Evolutionary conservation across 1,284 basidiomycete genomes (phyloP), one percentile per base, ranked within the genome.

Genomic region (Laetiporus sulphureus): DNA sequence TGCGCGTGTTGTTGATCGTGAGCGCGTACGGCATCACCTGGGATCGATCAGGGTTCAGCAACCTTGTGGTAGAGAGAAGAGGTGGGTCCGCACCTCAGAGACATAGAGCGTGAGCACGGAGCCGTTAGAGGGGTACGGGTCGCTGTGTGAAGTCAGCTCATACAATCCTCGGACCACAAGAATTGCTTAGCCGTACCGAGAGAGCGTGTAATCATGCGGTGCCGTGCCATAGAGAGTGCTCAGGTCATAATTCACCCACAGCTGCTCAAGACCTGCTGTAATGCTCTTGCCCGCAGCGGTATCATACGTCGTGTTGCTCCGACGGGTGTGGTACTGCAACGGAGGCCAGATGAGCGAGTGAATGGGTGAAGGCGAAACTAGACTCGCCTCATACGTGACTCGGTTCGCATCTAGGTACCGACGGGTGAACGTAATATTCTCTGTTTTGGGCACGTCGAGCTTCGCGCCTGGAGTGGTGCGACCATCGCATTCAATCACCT

Each of bases 401-500:
- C 75, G 75, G 53, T 88, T 88, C 19, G 82, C 70, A 54, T 88
- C 86, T 6, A 89, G 64, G 57, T 89, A 88, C 20, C 85, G 71
- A 29, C 85, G 68, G 30, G 71, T 74, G 58, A 87, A 82, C 0
- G 71, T 72, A 35, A 86, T 60, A 54, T 75, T 72, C 47, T 68
- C 62, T 16, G 50, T 67, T 42, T 65, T 68, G 33, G 62, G 63
- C 22, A 56, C 61, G 40, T 73, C 69, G 3, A 83, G 64, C 23
- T 80, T 68, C 4, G 70, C 72, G 38, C 72, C 79, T 80, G 45
- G 19, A 22, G 7, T n/a, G n/a, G n/a, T n/a, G n/a, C n/a, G n/a
- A n/a, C n/a, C n/a, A n/a, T n/a, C n/a, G n/a, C n/a, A n/a, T n/a
- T n/a, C n/a, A n/a, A n/a, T n/a, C n/a, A n/a, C n/a, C n/a, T n/a